Base-by-base conservation (phyloP, 2,329 filamentous ascomycete genomes). In the Aspergillus persii region DNA sequence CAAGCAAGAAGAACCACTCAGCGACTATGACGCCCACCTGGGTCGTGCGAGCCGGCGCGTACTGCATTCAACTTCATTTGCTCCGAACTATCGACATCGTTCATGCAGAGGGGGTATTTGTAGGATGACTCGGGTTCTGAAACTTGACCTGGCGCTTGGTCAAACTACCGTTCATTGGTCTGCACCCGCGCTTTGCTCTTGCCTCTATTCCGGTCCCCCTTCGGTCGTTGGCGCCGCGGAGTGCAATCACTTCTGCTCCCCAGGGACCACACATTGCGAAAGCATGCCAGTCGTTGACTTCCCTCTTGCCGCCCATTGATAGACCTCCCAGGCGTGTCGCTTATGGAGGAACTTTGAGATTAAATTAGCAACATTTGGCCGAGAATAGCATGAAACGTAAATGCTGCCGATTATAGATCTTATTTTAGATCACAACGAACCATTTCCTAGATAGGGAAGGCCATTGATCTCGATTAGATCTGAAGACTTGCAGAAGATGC, bases 401-500 rank as follows among this genome's bases (percentile, higher is more conserved):
- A 46, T 58, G 61, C 61, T 69, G 59, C 66, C 60, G 64, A 66
- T 64, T 68, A 62, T 63, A 68, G 66, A 64, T 63, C 54, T 50
- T 54, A 62, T 67, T 63, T 58, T 64, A 62, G 62, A 48, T 55
- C 57, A 68, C 66, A 63, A 66, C 60, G 63, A 59, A 59, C 61
- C 68, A 65, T 69, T 61, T 61, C 61, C 56, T 26, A 62, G 54
- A 52, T 29, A 39, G 64, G 54, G 36, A 68, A 55, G 48, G 57
- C 59, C 54, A 47, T 56, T 53, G 62, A 57, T 57, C 59, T 62
- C 54, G 44, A 58, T 60, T 50, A 57, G 58, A 59, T 69, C 65
- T 71, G 69, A 71, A 67, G 69, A 71, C 65, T 54, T 57, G 61
- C 60, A 60, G 61, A 63, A 65, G 65, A 68, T 73, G 74, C 73